Evolutionary conservation across 1,139 yeast genomes (phyloP).

Genomic region (Pichia sp.): DNA sequence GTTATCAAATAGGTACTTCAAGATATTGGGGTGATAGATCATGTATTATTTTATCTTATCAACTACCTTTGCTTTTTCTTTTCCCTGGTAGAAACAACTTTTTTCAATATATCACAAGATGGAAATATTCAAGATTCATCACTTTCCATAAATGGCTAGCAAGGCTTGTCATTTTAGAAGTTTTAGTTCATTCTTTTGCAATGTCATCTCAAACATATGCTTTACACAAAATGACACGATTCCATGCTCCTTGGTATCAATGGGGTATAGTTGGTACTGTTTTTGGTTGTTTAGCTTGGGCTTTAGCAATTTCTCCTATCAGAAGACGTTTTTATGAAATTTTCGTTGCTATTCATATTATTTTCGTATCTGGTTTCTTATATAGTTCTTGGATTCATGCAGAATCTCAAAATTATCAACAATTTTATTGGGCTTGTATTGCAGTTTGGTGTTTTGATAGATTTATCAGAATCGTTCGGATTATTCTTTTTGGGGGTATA

Average conservation of each 20-base stretch:
- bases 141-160: slow-evolving; percentile 63
- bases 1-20: slow-evolving; percentile 39
- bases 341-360: slow-evolving; percentile 53
- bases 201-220: slow-evolving; percentile 36
- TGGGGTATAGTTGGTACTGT: slow-evolving; percentile 52
- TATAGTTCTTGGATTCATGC: slow-evolving; percentile 59
- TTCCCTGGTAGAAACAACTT: slow-evolving; percentile 69
- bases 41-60: slow-evolving; percentile 47
- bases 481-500: slow-evolving; percentile 49
- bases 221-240: slow-evolving; percentile 38
- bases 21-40: slow-evolving; percentile 57
- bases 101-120: slow-evolving; percentile 57
- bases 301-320: slow-evolving; percentile 45
- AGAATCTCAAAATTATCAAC: slow-evolving; percentile 37
- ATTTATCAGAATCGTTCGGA: slow-evolving; percentile 43
- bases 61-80: slow-evolving; percentile 48
- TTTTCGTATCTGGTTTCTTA: slow-evolving; percentile 50
- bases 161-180: slow-evolving; percentile 37
- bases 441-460: slow-evolving; percentile 65
- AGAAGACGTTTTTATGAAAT: slow-evolving; percentile 58
- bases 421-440: slow-evolving; percentile 45
- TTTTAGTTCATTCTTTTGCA: slow-evolving; percentile 48
- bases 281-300: slow-evolving; percentile 35
- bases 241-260: slow-evolving; percentile 35
- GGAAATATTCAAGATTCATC: slow-evolving; percentile 57